phyloP scores from a whole-genome alignment of 2,329 filamentous ascomycete species.

The Phaeosphaeriaceae sp. region DNA sequence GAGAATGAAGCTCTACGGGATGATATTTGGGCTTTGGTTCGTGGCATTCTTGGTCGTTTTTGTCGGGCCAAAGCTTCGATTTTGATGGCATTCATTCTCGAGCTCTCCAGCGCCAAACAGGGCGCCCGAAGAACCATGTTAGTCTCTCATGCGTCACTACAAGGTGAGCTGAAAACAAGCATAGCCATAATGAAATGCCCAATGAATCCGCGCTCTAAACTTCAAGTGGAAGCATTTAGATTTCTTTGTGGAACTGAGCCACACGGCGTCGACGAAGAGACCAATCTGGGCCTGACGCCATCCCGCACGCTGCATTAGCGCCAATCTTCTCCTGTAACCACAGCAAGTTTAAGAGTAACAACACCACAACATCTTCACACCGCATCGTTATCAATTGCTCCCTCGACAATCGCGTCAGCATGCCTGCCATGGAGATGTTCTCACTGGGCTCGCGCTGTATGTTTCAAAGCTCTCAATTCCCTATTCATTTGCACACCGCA shows the following conservation, averaged over 20 bases:
- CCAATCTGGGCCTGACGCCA: conserved; percentile 27
- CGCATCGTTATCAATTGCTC: conserved; percentile 1
- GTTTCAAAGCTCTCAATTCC: conserved; percentile 4
- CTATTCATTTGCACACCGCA: neutral
- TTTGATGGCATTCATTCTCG: conserved; percentile 55
- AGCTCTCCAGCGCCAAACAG: no score
- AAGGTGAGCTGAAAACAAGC: conserved; percentile 1
- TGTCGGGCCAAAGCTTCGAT: conserved; percentile 84
- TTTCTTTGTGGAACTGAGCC: neutral
- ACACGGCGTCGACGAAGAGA: neutral
- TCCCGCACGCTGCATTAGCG: conserved; percentile 32
- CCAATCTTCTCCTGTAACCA: conserved; percentile 3
- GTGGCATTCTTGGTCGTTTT: conserved; percentile 80
- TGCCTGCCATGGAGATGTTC: conserved; percentile 43
- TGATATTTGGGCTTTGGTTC: conserved; percentile 85
- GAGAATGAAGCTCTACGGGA: conserved; percentile 79
- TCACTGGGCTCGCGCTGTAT: conserved; percentile 46
- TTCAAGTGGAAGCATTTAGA: neutral
- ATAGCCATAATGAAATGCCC: neutral
- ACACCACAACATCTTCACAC: conserved; percentile 18
- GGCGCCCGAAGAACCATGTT: no score
- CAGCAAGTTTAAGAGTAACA: conserved; percentile 14
- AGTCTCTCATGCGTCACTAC: neutral
- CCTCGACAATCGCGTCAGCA: conserved; percentile 21
- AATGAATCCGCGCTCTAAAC: neutral